These are phyloP conservation scores for Colletotrichum lupini DNA, from an alignment of 2,329 filamentous ascomycete genomes.

Conservation along the genomic window DNA sequence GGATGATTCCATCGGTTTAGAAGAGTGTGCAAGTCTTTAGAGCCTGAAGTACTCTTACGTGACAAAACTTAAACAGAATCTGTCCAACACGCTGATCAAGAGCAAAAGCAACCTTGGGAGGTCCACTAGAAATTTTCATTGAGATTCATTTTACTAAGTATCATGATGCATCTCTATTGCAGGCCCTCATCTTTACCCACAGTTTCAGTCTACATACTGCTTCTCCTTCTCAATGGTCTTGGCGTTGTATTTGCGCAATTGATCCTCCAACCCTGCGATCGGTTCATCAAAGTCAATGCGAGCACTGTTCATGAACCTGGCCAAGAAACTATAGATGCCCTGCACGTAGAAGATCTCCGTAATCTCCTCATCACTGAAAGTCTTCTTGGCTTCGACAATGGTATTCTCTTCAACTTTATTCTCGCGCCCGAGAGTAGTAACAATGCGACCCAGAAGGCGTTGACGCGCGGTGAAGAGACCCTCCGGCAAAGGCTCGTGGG, in stretches of 20 bases:
- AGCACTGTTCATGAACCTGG: constrained; percentile 36
- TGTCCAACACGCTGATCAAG: too few species aligned
- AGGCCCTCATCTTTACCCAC: background rate
- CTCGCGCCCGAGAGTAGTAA: constrained; percentile 33
- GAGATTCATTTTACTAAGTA: background rate
- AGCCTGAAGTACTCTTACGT: too few species aligned
- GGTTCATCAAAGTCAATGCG: constrained; percentile 32
- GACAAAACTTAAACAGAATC: too few species aligned
- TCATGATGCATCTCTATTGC: background rate
- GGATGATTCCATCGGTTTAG: too few species aligned
- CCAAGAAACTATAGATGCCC: constrained; percentile 37
- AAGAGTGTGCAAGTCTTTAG: too few species aligned
- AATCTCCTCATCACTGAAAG: constrained; percentile 36
- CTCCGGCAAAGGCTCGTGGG: background rate
- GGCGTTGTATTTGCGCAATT: constrained; percentile 25
- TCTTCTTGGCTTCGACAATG: constrained; percentile 31
- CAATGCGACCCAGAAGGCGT: constrained; percentile 26
- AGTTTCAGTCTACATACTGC: background rate
- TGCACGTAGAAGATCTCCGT: constrained; percentile 38
- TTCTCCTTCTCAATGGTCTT: constrained; percentile 18
- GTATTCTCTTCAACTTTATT: constrained; percentile 30
- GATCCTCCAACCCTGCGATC: constrained; percentile 27
- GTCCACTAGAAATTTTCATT: too few species aligned
- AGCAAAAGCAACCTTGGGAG: too few species aligned
- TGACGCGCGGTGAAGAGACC: constrained; percentile 33